Evolutionary conservation across 2,329 filamentous ascomycete genomes (phyloP).

Genomic region (Hypoxylon sp.): DNA sequence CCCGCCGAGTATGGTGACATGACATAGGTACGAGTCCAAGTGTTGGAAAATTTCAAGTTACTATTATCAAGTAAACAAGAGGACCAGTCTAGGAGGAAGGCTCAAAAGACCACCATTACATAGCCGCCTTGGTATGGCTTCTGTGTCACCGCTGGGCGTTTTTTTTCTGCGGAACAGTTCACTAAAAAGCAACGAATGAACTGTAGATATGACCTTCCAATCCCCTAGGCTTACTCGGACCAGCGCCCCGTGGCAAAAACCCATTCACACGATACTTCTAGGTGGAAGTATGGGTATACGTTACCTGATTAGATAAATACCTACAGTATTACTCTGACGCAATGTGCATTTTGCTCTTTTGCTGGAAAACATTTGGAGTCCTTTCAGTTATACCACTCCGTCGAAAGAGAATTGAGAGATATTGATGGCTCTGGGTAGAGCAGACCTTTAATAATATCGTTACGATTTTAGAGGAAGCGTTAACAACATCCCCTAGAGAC

Average conservation of each 20-base stretch:
- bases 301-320: no score
- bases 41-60: neutral
- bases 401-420: no score
- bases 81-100: neutral
- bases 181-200: conserved; percentile 5
- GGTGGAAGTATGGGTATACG: neutral
- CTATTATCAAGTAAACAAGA: neutral
- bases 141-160: neutral
- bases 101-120: neutral
- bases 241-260: neutral
- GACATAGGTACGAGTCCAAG: neutral
- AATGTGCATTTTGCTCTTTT: no score
- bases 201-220: neutral
- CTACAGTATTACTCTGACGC: no score
- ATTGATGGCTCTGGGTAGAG: no score
- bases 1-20: neutral
- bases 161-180: neutral
- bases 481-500: no score
- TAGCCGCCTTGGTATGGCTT: conserved; percentile 10
- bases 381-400: no score
- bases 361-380: no score
- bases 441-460: no score
- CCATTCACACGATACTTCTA: neutral
- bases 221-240: neutral
- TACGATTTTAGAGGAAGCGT: no score